Evolutionary conservation across 192 early-diverging fungal species (phyloP).

Genomic region (Helicostylum pulchrum): DNA sequence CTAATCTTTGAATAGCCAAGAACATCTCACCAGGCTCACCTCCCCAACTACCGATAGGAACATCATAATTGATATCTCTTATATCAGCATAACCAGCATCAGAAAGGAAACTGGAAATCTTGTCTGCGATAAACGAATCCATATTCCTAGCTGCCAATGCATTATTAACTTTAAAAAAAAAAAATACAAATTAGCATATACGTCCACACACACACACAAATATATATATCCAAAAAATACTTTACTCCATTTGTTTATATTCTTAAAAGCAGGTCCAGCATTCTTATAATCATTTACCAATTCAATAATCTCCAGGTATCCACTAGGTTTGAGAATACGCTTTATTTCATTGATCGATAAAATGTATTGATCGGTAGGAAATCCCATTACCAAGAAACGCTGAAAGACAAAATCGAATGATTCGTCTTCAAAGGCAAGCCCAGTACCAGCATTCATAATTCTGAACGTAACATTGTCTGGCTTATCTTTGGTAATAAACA

Average conservation of each 20-base stretch:
- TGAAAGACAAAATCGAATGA: slow-evolving; percentile 39
- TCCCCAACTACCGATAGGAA: slow-evolving; percentile 35
- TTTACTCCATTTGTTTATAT: slow-evolving; percentile 24
- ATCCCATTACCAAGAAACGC: slow-evolving; percentile 37
- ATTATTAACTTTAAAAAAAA: slow-evolving; percentile 19
- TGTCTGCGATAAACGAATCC: slow-evolving; percentile 31
- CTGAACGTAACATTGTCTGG: slow-evolving; percentile 26
- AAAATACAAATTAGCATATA: neutral
- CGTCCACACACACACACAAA: neutral
- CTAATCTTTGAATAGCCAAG: slow-evolving; percentile 27
- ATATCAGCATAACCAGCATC: slow-evolving; percentile 22
- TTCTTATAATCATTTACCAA: slow-evolving; percentile 23
- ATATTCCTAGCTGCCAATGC: slow-evolving; percentile 17
- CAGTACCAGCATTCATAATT: slow-evolving; percentile 20
- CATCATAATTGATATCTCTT: slow-evolving; percentile 12
- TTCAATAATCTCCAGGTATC: slow-evolving; percentile 32
- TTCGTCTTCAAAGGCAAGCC: slow-evolving; percentile 27
- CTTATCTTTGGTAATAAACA: slow-evolving; percentile 19
- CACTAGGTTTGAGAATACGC: slow-evolving; percentile 29
- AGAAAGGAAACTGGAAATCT: slow-evolving; percentile 17
- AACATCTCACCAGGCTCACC: slow-evolving; percentile 19
- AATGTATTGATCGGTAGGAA: slow-evolving; percentile 18
- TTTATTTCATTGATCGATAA: slow-evolving; percentile 25
- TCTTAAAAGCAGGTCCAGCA: slow-evolving; percentile 22
- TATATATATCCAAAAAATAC: neutral